Evolutionary conservation across 176 grass and related monocot genomes (phyloP).

Genomic region (Zea mays): Zm-B73-REFERENCE-NAM-5.0 NC_050101.1:173334501-173335000

Average conservation of each 20-base stretch:
- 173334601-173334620: slow-evolving; percentile 29
- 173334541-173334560: slow-evolving; percentile 27
- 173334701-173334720: not conserved
- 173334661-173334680: not conserved
- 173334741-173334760: not conserved
- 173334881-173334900: too few species aligned
- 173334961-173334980: too few species aligned
- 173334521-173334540: slow-evolving; percentile 7
- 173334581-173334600: slow-evolving; percentile 3
- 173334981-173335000: too few species aligned
- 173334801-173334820: slow-evolving; percentile 22
- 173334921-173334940: too few species aligned
- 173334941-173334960: too few species aligned
- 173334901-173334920: too few species aligned
- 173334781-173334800: slow-evolving; percentile 5
- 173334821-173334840: not conserved
- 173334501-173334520: not conserved
- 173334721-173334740: slow-evolving; percentile 26
- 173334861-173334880: not conserved
- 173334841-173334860: not conserved
- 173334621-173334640: not conserved
- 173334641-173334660: not conserved
- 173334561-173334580: slow-evolving; percentile 27
- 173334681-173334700: slow-evolving; percentile 12
- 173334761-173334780: slow-evolving; percentile 30